These are phyloP conservation scores for Stereum hirsutum DNA, from an alignment of 1,284 basidiomycete genomes.

Conservation along the genomic window DNA sequence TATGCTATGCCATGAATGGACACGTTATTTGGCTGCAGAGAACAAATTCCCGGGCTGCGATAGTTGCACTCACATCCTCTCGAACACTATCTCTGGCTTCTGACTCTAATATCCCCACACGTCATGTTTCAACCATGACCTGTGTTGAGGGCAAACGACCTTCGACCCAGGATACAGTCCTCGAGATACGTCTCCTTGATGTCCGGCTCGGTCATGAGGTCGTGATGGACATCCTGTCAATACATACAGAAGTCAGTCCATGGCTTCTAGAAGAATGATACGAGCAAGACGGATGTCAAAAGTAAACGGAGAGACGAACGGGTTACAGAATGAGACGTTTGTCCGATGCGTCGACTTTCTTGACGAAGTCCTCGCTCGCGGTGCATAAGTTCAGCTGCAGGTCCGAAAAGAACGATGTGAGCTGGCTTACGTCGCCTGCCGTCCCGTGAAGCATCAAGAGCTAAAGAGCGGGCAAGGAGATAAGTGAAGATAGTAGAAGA, in stretches of 20 bases:
- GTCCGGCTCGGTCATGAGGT: constrained; percentile 75
- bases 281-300: not conserved
- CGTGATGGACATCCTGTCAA: constrained; percentile 77
- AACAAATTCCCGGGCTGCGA: too few species aligned
- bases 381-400: constrained; percentile 48
- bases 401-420: too few species aligned
- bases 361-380: constrained; percentile 53
- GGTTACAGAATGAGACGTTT: constrained; percentile 55
- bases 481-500: not conserved
- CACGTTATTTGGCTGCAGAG: too few species aligned
- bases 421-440: constrained; percentile 55
- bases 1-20: too few species aligned
- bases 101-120: too few species aligned
- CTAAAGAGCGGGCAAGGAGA: constrained; percentile 19
- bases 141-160: constrained; percentile 13
- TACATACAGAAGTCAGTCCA: not conserved
- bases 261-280: not conserved
- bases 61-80: too few species aligned
- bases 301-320: constrained; percentile 27
- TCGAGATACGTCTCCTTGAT: constrained; percentile 52
- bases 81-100: too few species aligned
- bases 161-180: constrained; percentile 50
- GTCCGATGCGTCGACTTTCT: constrained; percentile 46
- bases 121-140: too few species aligned
- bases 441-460: constrained; percentile 72